Conservation (phyloP, 2,329 filamentous ascomycete species). For the Fusarium graminum region DNA sequence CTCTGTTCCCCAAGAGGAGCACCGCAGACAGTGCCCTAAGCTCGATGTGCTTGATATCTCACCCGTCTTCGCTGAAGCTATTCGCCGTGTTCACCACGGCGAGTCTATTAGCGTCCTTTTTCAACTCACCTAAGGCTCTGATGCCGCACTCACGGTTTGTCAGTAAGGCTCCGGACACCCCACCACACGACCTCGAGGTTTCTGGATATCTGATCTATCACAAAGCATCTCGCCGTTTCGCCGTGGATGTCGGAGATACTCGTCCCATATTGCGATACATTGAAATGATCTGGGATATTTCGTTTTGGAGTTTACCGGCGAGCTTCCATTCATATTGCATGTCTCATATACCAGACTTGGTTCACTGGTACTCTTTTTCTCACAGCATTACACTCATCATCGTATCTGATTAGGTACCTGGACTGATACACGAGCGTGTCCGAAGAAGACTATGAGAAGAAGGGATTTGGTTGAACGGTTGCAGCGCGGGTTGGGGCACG, state of each 20-base stretch:
- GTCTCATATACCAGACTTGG: constrained; percentile 39
- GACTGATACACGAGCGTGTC: constrained; percentile 31
- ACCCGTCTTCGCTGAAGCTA: constrained; percentile 93
- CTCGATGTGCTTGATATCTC: constrained; percentile 91
- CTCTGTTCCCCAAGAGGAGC: constrained; percentile 89
- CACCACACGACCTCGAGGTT: constrained; percentile 26
- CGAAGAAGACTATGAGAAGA: constrained; percentile 42
- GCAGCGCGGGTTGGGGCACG: constrained; percentile 47
- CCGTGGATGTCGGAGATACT: constrained; percentile 26
- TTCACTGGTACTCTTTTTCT: constrained; percentile 40
- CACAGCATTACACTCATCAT: constrained; percentile 34
- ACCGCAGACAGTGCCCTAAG: constrained; percentile 83
- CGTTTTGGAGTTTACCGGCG: constrained; percentile 47
- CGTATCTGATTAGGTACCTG: constrained; percentile 39
- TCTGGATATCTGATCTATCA: constrained; percentile 16
- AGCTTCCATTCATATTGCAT: constrained; percentile 46
- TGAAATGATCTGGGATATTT: constrained; percentile 41
- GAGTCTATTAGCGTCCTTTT: constrained; percentile 98
- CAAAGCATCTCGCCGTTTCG: constrained; percentile 9
- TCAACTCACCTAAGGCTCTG: constrained; percentile 51
- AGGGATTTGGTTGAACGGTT: constrained; percentile 41
- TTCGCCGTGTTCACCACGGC: constrained; percentile 94
- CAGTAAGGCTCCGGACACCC: constrained; percentile 24
- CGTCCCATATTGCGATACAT: constrained; percentile 30
- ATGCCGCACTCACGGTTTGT: constrained; percentile 28